Evolutionary conservation across 768 basidiomycete genomes (phyloP).

Genomic region (Cantharellus cinnabarinus): DNA sequence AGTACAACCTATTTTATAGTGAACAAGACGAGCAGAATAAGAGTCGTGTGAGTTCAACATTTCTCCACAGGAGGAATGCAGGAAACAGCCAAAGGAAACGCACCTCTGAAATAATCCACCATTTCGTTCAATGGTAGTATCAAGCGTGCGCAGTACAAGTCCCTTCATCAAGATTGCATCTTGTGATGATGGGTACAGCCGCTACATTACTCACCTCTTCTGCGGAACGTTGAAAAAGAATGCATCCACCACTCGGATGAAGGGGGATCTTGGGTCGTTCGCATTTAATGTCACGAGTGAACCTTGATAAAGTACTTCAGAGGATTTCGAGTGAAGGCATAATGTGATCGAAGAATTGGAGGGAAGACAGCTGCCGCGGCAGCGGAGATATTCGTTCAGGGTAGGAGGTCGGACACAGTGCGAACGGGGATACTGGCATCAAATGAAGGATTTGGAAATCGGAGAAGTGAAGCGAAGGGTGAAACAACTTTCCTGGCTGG

Average conservation of each 20-base stretch:
- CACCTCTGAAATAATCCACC: neutral
- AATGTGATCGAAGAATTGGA: too few species aligned
- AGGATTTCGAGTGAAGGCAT: too few species aligned
- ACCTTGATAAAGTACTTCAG: too few species aligned
- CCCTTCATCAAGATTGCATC: too few species aligned
- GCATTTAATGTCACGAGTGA: too few species aligned
- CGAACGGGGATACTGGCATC: neutral
- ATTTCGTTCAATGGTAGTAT: neutral
- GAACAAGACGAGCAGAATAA: too few species aligned
- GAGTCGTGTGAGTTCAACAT: neutral
- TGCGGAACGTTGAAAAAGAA: too few species aligned
- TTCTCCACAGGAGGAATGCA: neutral
- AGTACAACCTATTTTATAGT: too few species aligned
- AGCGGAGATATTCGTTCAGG: too few species aligned
- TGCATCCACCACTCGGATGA: too few species aligned
- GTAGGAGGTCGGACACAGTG: neutral
- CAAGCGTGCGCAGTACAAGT: neutral
- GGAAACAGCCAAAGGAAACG: neutral
- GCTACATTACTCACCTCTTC: neutral
- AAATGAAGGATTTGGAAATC: neutral
- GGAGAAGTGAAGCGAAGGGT: neutral
- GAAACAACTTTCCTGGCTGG: neutral
- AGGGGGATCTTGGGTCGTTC: too few species aligned
- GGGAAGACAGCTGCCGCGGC: too few species aligned
- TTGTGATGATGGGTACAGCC: neutral